phyloP scores from a whole-genome alignment of 176 grass and related monocot genomes.

The Juncus inflexus region DNA sequence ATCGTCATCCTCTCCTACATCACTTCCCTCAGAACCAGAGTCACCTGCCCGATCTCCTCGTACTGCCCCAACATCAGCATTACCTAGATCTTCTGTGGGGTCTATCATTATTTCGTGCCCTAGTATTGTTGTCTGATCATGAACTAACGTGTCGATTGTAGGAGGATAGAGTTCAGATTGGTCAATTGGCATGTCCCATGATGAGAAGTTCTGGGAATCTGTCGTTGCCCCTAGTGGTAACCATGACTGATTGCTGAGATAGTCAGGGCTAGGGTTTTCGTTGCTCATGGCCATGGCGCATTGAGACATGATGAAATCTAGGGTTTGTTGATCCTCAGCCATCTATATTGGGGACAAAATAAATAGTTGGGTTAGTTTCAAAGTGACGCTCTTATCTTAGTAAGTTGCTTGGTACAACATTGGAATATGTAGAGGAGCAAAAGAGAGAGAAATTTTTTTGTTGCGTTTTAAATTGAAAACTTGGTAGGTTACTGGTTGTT shows the following conservation, averaged over 20 bases:
- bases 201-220: slow-evolving; percentile 32
- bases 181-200: slow-evolving; percentile 47
- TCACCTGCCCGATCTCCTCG: slow-evolving; percentile 27
- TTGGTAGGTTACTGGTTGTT: slow-evolving; percentile 34
- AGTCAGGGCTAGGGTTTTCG: slow-evolving; percentile 2
- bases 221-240: background rate
- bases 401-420: slow-evolving; percentile 18
- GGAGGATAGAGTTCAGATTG: slow-evolving; percentile 33
- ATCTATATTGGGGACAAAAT: slow-evolving; percentile 38
- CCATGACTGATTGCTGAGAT: slow-evolving; percentile 30
- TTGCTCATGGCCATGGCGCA: slow-evolving; percentile 34
- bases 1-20: slow-evolving; percentile 66
- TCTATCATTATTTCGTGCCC: slow-evolving; percentile 24
- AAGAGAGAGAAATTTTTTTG: slow-evolving; percentile 25
- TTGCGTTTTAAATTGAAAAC: slow-evolving; percentile 33
- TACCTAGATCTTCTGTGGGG: slow-evolving; percentile 23
- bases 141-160: slow-evolving; percentile 27
- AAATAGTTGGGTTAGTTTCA: slow-evolving; percentile 16
- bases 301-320: slow-evolving; percentile 66
- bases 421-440: slow-evolving; percentile 9
- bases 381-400: slow-evolving; percentile 7
- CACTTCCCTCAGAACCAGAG: slow-evolving; percentile 71
- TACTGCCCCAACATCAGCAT: background rate
- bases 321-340: slow-evolving; percentile 71
- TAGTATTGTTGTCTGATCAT: slow-evolving; percentile 30